A percentile compares a stretch with the other conserved stretches of the same genome.
phyloP scores from a whole-genome alignment of 2,329 filamentous ascomycete species.

The Colletotrichum sp. region DNA sequence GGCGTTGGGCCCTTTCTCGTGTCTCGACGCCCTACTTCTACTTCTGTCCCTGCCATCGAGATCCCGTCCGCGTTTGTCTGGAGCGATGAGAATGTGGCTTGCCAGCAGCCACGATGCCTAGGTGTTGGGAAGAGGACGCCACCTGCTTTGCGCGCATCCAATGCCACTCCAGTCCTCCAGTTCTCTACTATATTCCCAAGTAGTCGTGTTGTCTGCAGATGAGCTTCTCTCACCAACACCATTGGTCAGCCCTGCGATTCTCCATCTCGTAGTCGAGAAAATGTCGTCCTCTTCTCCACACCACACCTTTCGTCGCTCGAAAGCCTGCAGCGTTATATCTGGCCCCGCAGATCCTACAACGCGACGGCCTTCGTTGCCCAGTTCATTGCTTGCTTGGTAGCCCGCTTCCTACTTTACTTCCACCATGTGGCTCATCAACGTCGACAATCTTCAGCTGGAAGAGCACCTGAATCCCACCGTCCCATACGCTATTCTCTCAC shows the following conservation, averaged over 20 bases:
- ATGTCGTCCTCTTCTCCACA: not conserved
- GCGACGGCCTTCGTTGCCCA: not conserved
- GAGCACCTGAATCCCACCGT: not conserved
- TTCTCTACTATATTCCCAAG: not conserved
- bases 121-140: not conserved
- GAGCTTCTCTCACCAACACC: not conserved
- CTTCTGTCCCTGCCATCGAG: not conserved
- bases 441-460: not conserved
- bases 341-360: not conserved
- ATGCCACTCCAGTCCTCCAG: not conserved
- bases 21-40: not conserved
- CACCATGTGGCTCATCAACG: slow-evolving; percentile 2
- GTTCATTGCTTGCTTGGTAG: not conserved
- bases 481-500: slow-evolving; percentile 25
- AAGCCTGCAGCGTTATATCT: not conserved
- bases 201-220: not conserved
- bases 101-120: not conserved
- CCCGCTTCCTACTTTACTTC: fast-evolving
- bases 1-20: not conserved
- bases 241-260: not conserved
- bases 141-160: not conserved
- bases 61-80: not conserved
- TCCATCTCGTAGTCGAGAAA: not conserved
- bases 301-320: not conserved
- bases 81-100: not conserved